A percentile compares a stretch with the other conserved stretches of the same genome.
Conservation (phyloP, 305 asterid genomes). For the Galium porrigens region DNA sequence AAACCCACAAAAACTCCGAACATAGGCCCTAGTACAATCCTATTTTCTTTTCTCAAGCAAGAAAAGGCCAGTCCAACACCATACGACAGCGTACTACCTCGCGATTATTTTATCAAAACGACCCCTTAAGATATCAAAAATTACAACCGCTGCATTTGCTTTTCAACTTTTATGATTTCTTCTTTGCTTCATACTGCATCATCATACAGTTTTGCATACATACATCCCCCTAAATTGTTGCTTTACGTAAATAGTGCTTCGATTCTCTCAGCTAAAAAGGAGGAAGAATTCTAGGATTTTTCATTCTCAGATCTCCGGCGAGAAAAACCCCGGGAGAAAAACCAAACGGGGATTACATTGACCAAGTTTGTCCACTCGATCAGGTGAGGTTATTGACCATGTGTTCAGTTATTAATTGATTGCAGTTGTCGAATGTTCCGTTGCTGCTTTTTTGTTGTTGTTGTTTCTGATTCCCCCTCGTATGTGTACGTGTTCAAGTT, state of each 20-base stretch:
- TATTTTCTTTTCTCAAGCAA: too few species aligned
- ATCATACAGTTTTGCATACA: neutral
- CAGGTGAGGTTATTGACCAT: neutral
- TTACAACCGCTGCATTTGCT: neutral
- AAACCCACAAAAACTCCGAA: too few species aligned
- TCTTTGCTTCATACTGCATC: conserved; percentile 2
- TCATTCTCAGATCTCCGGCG: conserved; percentile 6
- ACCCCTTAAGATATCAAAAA: neutral
- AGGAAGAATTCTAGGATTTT: neutral
- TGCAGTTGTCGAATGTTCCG: neutral
- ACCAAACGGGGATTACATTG: neutral
- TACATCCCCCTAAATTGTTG: neutral
- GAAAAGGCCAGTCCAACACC: too few species aligned
- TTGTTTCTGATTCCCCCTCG: neutral
- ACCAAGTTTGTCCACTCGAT: conserved; percentile 4
- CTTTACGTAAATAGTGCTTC: neutral
- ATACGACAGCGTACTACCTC: too few species aligned
- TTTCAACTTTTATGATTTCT: neutral
- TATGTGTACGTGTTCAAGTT: neutral
- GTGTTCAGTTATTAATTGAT: neutral
- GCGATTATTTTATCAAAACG: neutral
- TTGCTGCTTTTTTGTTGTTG: neutral
- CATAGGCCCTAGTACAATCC: too few species aligned
- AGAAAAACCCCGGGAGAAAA: neutral
- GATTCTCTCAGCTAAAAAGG: neutral